Evolutionary conservation across 306 rosid species (phyloP).

Genomic region (Fagus crenata): DNA sequence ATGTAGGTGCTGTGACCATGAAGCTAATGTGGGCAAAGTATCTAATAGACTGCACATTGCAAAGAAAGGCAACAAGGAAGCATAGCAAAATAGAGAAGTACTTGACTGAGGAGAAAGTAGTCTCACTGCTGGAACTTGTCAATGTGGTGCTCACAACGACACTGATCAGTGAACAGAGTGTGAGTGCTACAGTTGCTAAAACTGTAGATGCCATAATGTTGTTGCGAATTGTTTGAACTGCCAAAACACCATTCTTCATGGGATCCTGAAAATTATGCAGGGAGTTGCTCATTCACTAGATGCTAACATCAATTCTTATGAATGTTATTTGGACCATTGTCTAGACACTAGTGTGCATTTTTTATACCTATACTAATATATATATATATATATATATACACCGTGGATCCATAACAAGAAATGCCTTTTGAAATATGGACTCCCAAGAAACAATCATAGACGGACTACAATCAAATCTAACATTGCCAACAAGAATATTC

Average conservation of each 20-base stretch:
- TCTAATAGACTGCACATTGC: constrained; percentile 78
- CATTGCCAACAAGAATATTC: no score
- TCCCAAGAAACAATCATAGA: no score
- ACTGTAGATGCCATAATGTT: constrained; percentile 87
- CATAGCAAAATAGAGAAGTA: constrained; percentile 62
- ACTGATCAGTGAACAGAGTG: constrained; percentile 75
- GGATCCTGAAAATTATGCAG: constrained; percentile 65
- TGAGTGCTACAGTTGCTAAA: constrained; percentile 79
- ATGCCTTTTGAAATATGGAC: no score
- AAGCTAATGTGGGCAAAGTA: constrained; percentile 80
- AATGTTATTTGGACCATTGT: no score
- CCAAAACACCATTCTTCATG: constrained; percentile 78
- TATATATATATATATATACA: no score
- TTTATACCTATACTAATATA: no score
- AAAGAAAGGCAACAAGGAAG: constrained; percentile 82
- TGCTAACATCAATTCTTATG: no score
- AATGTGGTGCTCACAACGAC: constrained; percentile 59
- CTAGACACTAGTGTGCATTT: no score
- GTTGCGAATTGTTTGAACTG: constrained; percentile 77
- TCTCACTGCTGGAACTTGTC: constrained; percentile 50
- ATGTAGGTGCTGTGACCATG: constrained; percentile 70
- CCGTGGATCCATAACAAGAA: no score
- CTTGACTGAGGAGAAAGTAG: constrained; percentile 45
- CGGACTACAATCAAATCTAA: no score
- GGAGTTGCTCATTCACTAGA: background rate